These are phyloP conservation scores for Pterula multifida DNA, from an alignment of 1,284 basidiomycete genomes.

Conservation along the genomic window DNA sequence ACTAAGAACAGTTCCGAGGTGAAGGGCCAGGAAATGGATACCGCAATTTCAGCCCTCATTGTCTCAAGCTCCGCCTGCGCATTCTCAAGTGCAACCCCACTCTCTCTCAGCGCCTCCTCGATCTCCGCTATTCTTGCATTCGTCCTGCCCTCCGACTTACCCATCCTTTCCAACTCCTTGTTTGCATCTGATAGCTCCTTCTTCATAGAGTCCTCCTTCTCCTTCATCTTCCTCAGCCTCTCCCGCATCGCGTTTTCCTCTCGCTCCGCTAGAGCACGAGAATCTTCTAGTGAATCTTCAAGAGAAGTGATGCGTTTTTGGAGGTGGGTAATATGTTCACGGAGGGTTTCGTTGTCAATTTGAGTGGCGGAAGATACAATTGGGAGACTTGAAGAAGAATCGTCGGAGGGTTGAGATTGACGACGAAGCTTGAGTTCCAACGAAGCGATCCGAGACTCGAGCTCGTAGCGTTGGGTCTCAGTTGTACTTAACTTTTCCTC, in stretches of 20 bases:
- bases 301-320: slow-evolving; percentile 64
- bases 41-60: slow-evolving; percentile 65
- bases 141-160: slow-evolving; percentile 51
- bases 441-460: slow-evolving; percentile 55
- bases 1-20: too few species aligned
- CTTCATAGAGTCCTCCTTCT: slow-evolving; percentile 63
- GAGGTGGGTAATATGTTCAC: slow-evolving; percentile 79
- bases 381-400: slow-evolving; percentile 23
- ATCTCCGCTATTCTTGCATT: slow-evolving; percentile 66
- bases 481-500: slow-evolving; percentile 73
- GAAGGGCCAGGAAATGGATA: too few species aligned
- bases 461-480: slow-evolving; percentile 66
- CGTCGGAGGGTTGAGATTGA: slow-evolving; percentile 21
- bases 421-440: slow-evolving; percentile 47
- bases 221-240: slow-evolving; percentile 59
- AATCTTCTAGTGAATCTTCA: slow-evolving; percentile 83
- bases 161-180: slow-evolving; percentile 51
- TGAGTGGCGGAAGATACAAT: slow-evolving; percentile 40
- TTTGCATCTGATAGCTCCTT: slow-evolving; percentile 54
- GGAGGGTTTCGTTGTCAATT: slow-evolving; percentile 89
- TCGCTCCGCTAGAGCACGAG: slow-evolving; percentile 55
- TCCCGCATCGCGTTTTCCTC: slow-evolving; percentile 61
- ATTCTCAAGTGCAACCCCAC: slow-evolving; percentile 79
- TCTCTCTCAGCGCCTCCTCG: slow-evolving; percentile 82
- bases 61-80: slow-evolving; percentile 87